Evolutionary conservation across 2,329 filamentous ascomycete species (phyloP), one percentile per base, ranked within the genome.

Genomic region (Pestalotiopsis fici): DNA sequence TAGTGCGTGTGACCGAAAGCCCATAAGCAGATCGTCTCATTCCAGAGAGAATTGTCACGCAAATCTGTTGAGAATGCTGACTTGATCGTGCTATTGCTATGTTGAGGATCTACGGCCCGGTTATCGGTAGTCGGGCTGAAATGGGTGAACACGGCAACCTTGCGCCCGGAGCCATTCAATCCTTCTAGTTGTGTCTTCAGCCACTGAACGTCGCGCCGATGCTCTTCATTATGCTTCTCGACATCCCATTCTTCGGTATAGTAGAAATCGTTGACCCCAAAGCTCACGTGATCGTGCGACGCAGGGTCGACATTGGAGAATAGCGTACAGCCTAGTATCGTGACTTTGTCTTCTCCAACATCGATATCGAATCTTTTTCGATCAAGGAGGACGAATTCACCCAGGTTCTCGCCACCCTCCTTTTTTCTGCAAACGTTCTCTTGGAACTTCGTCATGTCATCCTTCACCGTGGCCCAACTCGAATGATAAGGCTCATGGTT

Each of bases 401-500:
- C 83, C 0, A 80, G 65, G 0, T 67, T 69, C 1, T 67, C 3
- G 4, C 21, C 35, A 6, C 27, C 25, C 31, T 13, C 50, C 66
- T 61, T 50, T 79, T 74, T 5, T 67, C 43, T 7, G 63, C 39
- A 4, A 4, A 75, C 68, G 0, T 74, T 57, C 2, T 74, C 23
- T 47, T 81, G 77, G 43, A 83, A 81, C 0, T 23, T 66, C 28
- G 69, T 68, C 15, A 84, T 74, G 1, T 70, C 67, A 1, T 61
- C 39, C 35, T 77, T 73, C 0, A 78, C 74, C 0, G 72, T 68
- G 2, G 71, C 55, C 82, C 82, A 85, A 55, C 15, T 76, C 3
- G 79, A 81, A 57, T 76, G 72, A 69, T 85, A 88, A 0, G 86
- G 79, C 71, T 90, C 87, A 71, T 90, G 87, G 70, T 90, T 90